A percentile compares a stretch with the other conserved stretches of the same genome.
These are phyloP conservation scores for Termitomyces sp. DNA, from an alignment of 768 basidiomycete genomes.

Conservation along the genomic window DNA sequence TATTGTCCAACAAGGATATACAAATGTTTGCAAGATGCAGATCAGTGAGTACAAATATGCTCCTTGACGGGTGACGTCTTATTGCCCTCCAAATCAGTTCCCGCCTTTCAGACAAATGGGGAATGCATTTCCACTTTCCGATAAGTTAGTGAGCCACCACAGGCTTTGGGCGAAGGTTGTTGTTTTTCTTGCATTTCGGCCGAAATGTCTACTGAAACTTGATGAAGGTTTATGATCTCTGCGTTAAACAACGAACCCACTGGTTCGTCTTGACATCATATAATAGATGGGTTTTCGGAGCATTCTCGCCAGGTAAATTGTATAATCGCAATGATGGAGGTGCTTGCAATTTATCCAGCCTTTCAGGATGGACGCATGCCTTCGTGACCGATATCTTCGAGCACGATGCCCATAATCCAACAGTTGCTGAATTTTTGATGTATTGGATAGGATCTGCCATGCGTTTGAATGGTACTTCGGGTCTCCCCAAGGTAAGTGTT, in stretches of 20 bases:
- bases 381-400: constrained; percentile 44
- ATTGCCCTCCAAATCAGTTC: constrained; percentile 27
- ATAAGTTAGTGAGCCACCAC: constrained; percentile 35
- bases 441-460: constrained; percentile 57
- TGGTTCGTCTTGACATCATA: constrained; percentile 61
- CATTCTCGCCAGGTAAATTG: constrained; percentile 46
- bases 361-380: constrained; percentile 47
- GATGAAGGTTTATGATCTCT: constrained; percentile 50
- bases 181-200: not conserved
- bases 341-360: not conserved
- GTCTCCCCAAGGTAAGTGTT: constrained; percentile 35
- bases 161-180: constrained; percentile 57
- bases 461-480: constrained; percentile 27
- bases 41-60: constrained; percentile 25
- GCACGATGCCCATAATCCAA: constrained; percentile 35
- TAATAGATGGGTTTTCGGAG: constrained; percentile 57
- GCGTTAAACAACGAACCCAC: constrained; percentile 38
- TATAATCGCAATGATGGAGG: not conserved
- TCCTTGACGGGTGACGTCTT: not conserved
- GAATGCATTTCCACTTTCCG: constrained; percentile 23
- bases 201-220: not conserved
- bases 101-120: constrained; percentile 31
- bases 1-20: constrained; percentile 49
- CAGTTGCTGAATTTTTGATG: constrained; percentile 43
- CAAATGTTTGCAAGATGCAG: constrained; percentile 43